Conservation (phyloP, 1,284 basidiomycete genomes). For the Taiwanofungus camphoratus region DNA sequence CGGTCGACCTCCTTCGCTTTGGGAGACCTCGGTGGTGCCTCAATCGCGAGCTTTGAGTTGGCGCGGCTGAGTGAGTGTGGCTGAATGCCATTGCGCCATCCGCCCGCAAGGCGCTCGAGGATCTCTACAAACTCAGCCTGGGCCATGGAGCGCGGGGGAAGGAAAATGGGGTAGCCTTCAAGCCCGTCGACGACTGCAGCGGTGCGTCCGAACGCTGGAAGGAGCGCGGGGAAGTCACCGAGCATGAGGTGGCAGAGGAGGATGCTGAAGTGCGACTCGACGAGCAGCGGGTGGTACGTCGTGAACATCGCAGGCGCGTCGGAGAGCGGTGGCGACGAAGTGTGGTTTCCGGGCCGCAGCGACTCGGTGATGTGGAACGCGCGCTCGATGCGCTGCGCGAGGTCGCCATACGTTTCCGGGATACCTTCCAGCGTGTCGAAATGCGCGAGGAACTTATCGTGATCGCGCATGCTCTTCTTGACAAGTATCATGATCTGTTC, state of each 20-base stretch:
- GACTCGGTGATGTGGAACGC: constrained; percentile 65
- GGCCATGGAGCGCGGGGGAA: constrained; percentile 77
- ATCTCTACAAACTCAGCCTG: constrained; percentile 81
- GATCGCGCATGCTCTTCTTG: constrained; percentile 70
- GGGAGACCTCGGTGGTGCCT: constrained; percentile 32
- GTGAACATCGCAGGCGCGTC: constrained; percentile 55
- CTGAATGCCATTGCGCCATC: constrained; percentile 60
- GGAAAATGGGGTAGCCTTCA: constrained; percentile 79
- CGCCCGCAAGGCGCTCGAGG: constrained; percentile 66
- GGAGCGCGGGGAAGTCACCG: constrained; percentile 57
- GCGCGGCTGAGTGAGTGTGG: constrained; percentile 41
- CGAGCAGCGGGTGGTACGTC: constrained; percentile 79
- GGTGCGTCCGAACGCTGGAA: constrained; percentile 57
- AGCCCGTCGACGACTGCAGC: constrained; percentile 68
- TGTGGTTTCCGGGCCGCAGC: constrained; percentile 53
- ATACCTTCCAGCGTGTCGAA: constrained; percentile 64
- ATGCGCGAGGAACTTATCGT: constrained; percentile 72
- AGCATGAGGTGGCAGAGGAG: constrained; percentile 68
- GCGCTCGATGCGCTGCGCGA: constrained; percentile 51
- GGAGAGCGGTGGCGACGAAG: constrained; percentile 27
- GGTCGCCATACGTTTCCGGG: constrained; percentile 29
- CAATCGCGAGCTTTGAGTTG: constrained; percentile 36
- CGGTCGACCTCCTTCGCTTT: constrained; percentile 24
- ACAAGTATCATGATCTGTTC: constrained; percentile 54
- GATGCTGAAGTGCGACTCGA: constrained; percentile 76